A percentile compares a stretch with the other conserved stretches of the same genome.
Evolutionary conservation across 73 alveolate genomes (phyloP).

Genomic region (Paramecium biaurelia): DNA sequence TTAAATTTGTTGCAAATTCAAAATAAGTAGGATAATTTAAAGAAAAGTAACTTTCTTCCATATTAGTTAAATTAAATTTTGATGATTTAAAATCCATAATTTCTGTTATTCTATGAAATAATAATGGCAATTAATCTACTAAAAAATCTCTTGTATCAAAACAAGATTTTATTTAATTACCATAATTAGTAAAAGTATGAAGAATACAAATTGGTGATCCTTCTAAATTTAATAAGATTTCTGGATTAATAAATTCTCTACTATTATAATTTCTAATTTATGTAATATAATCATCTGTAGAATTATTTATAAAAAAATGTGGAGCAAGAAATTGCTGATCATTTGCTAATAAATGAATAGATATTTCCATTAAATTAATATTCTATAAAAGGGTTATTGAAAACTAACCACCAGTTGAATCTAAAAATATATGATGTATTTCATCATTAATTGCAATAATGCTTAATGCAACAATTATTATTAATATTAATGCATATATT

Average conservation of each 20-base stretch:
- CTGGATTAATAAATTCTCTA: background rate
- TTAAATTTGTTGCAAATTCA: background rate
- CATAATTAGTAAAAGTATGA: background rate
- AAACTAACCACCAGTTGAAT: background rate
- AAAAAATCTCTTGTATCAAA: background rate
- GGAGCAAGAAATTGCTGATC: background rate
- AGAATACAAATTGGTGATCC: background rate
- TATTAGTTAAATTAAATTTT: background rate
- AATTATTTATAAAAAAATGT: background rate
- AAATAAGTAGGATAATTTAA: background rate
- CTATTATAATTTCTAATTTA: background rate
- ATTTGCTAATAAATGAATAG: background rate
- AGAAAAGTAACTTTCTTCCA: background rate
- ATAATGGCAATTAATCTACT: background rate
- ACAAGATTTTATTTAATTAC: background rate
- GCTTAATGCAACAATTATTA: background rate
- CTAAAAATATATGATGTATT: background rate
- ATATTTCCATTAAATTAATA: background rate
- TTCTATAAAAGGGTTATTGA: background rate
- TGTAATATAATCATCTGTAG: background rate
- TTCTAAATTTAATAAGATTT: background rate
- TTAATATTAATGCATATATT: background rate
- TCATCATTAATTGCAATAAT: background rate
- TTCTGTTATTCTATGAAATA: background rate
- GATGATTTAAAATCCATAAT: background rate